Base-by-base conservation (phyloP, 1,284 basidiomycete species). In the Pseudozyma tsukubaensis region DNA sequence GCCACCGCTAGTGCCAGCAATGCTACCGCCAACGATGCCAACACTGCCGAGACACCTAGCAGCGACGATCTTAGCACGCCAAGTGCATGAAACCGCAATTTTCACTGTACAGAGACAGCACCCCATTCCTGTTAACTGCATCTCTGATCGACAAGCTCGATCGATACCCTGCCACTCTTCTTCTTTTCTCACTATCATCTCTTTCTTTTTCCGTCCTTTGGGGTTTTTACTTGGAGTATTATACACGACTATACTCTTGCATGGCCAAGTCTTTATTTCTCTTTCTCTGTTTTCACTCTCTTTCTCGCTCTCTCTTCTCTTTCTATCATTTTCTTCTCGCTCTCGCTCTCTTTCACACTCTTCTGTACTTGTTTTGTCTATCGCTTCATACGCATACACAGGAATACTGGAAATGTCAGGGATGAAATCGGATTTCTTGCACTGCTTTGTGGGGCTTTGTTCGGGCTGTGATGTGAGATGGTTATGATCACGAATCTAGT, bases 171-270 rank as follows among this genome's bases (percentile, higher is more conserved):
- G 34, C 32, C 12, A 6, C 34, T 49, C 36, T 36, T 45, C 29
- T 14, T 32, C 44, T 54, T 60, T 35, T 49, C 7, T 50, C 21
- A 18, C 19, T 49, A n/a, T 43, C 32, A 21, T 59, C 24, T 13
- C 19, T 24, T 47, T 14, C 9, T 24, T 3, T 32, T 45, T 24
- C 24, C 36, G 37, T 13, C 8, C 3, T 48, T 50, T 40, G 51
- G 14, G 48, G 60, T 35, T 19, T 45, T 43, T 35, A 24, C 47
- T 51, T 34, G 34, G 55, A 36, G 58, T 58, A 56, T 54, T 51
- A 60, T 64, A 64, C 61, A 64, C 57, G 48, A 51, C 8, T 50
- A 48, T 52, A 57, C 61, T 45, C 55, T 42, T 43, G 44, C 50
- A 50, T 50, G 50, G 44, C 39, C 49, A 47, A 36, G 50, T 40